Percentiles rank a stretch among this genome's conserved stretches.
Conservation (phyloP, 1,284 basidiomycete genomes). For the Violaceomyces palustris region DNA sequence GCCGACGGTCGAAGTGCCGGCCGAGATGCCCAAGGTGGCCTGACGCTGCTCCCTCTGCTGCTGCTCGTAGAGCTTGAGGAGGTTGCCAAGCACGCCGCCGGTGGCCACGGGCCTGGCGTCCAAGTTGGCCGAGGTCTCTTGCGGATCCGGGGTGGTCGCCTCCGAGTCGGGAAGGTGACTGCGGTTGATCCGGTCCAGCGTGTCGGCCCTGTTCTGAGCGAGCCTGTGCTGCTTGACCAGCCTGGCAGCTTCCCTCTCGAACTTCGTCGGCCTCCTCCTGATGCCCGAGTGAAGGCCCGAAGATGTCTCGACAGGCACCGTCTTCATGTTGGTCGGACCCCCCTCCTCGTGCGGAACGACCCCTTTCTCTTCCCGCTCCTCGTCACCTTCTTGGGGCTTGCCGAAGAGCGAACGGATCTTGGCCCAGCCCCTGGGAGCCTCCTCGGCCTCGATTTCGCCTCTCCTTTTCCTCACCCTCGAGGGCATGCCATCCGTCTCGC, state of each 20-base stretch:
- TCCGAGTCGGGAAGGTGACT: conserved; percentile 39
- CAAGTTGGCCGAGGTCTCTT: conserved; percentile 40
- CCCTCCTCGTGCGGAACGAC: conserved; percentile 19
- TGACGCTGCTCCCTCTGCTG: conserved; percentile 29
- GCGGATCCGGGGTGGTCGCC: conserved; percentile 41
- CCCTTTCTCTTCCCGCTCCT: conserved; percentile 22
- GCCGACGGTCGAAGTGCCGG: conserved; percentile 22
- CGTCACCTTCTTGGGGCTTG: conserved; percentile 10
- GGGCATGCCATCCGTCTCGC: conserved; percentile 51
- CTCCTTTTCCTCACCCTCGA: conserved; percentile 18
- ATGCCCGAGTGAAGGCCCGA: conserved; percentile 39
- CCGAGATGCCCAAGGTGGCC: conserved; percentile 4
- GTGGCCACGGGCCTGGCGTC: conserved; percentile 40
- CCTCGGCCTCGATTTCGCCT: conserved; percentile 6
- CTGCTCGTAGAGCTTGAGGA: conserved; percentile 50
- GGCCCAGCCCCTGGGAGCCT: conserved; percentile 40
- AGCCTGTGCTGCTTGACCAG: conserved; percentile 45
- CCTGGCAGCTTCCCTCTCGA: conserved; percentile 44
- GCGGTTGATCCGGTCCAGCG: conserved; percentile 29
- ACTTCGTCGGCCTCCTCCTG: conserved; percentile 31
- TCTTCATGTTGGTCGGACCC: conserved; percentile 49
- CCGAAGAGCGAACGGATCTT: conserved; percentile 40
- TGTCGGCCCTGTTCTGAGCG: conserved; percentile 20
- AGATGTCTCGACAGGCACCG: conserved; percentile 48
- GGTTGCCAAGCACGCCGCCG: conserved; percentile 48